These are phyloP conservation scores for Pleurotus eryngii DNA, from an alignment of 768 basidiomycete genomes.

Conservation along the genomic window DNA sequence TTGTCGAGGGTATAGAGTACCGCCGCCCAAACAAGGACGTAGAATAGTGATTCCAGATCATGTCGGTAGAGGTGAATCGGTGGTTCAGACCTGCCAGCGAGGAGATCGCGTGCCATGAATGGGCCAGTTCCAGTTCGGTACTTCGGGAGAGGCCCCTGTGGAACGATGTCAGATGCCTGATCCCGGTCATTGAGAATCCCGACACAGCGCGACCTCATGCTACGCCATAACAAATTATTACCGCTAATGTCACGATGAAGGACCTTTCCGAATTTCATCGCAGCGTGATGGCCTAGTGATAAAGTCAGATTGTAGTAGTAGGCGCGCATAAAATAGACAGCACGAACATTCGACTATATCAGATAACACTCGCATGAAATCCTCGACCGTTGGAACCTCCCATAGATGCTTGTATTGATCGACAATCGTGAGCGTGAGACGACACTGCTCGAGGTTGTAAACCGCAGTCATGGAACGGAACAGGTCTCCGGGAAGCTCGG, in stretches of 20 bases:
- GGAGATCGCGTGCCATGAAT: slow-evolving; percentile 27
- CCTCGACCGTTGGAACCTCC: slow-evolving; percentile 16
- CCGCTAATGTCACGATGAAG: slow-evolving; percentile 30
- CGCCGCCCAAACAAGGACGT: slow-evolving; percentile 21
- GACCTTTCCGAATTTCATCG: slow-evolving; percentile 15
- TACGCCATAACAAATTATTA: slow-evolving; percentile 23
- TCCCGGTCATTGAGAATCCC: slow-evolving; percentile 28
- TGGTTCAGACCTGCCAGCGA: slow-evolving; percentile 3
- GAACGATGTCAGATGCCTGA: slow-evolving; percentile 11
- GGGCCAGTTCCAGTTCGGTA: slow-evolving; percentile 23
- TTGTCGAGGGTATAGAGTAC: slow-evolving; percentile 16
- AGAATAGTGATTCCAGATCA: slow-evolving; percentile 24
- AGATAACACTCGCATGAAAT: slow-evolving; percentile 23
- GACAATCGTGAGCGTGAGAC: slow-evolving; percentile 16
- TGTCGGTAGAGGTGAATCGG: slow-evolving; percentile 21
- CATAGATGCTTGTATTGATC: slow-evolving; percentile 19
- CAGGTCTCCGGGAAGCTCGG: slow-evolving; percentile 11
- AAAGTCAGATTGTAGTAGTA: too few relatives aligned
- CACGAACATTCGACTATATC: slow-evolving; percentile 29
- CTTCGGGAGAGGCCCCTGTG: background rate
- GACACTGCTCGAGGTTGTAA: slow-evolving; percentile 9
- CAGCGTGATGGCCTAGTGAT: slow-evolving; percentile 21
- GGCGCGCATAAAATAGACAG: too few relatives aligned
- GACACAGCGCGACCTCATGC: slow-evolving; percentile 1
- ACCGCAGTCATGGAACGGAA: background rate